Evolutionary conservation across 2,329 filamentous ascomycete genomes (phyloP).

Genomic region (Pseudogymnoascus sp.): DNA sequence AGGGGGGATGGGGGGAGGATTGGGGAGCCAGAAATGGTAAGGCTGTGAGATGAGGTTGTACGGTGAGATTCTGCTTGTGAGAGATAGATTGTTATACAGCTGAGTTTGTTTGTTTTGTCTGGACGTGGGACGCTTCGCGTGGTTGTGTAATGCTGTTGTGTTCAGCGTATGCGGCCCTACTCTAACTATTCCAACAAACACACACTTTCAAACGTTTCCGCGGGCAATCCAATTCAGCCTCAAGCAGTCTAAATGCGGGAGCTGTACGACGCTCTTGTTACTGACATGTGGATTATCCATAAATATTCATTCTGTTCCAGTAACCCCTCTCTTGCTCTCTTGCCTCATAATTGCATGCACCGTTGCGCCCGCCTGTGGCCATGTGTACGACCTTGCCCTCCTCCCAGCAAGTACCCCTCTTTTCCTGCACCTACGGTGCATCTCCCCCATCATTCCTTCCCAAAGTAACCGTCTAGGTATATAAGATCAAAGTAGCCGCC

Average conservation of each 20-base stretch:
- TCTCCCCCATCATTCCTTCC: not conserved
- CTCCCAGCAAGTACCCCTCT: not conserved
- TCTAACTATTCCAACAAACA: not conserved
- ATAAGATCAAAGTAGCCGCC: not conserved
- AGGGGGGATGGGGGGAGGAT: not conserved
- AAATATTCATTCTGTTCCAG: not conserved
- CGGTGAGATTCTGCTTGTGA: not conserved
- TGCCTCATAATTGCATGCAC: not conserved
- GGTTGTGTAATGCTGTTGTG: not conserved
- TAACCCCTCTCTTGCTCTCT: not conserved
- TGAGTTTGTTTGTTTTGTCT: not conserved
- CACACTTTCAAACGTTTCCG: not conserved
- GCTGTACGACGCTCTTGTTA: not conserved
- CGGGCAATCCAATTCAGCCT: not conserved
- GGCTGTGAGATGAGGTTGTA: not conserved
- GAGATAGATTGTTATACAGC: not conserved
- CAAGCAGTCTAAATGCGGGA: not conserved
- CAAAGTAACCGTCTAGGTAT: conserved; percentile 1
- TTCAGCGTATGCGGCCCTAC: not conserved
- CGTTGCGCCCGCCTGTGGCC: not conserved
- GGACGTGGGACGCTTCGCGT: not conserved
- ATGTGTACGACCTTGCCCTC: not conserved
- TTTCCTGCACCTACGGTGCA: not conserved
- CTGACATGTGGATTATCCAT: not conserved
- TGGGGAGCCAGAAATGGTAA: not conserved